Base-by-base conservation (phyloP, 345 rosid genomes). In the Excoecaria agallocha region DNA sequence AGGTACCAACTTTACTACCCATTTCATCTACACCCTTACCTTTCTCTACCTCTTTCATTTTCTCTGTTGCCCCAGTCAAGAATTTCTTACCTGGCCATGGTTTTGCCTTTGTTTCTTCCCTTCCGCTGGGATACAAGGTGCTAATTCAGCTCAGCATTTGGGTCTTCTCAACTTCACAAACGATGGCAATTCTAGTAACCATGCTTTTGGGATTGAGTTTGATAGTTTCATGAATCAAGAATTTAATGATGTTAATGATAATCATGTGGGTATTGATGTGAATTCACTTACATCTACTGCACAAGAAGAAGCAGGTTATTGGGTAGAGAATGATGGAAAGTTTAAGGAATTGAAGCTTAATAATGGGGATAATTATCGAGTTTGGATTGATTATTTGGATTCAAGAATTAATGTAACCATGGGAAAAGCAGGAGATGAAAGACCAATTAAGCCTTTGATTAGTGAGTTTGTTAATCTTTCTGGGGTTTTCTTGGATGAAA, bases 41-140 rank as follows among this genome's bases (percentile, higher is more conserved):
- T 61, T 88, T 88, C 82, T 86, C 77, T 6, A 88, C 87, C 13
- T 86, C 88, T 46, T 88, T 88, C 84, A 82, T 88, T 69, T 88
- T 86, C 84, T 62, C 87, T 66, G 83, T 84, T 79, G 82, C 82
- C 55, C 87, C 83, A 24, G 74, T 19, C 78, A 81, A 61, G 61
- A 70, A 77, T 74, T 61, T 74, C 0, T 85, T 88, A 51, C 84
- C 85, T 24, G 88, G 89, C 11, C 89, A 84, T 70, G 88, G 87
- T n/a, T 75, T 88, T 49, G 89, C 82, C 20, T 87, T 87, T 78
- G 74, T 80, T 66, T 52, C 41, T 52, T 70, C 0, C 85, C 85
- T 0, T 70, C 64, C 0, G 2, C 16, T 0, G 81, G 71, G 30
- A 76, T 73, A 55, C 45, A 67, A 73, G 78, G 50, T 9, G 76